These are phyloP conservation scores for Solanum piurae DNA, from an alignment of 257 asterid species.

Conservation along the genomic window DNA sequence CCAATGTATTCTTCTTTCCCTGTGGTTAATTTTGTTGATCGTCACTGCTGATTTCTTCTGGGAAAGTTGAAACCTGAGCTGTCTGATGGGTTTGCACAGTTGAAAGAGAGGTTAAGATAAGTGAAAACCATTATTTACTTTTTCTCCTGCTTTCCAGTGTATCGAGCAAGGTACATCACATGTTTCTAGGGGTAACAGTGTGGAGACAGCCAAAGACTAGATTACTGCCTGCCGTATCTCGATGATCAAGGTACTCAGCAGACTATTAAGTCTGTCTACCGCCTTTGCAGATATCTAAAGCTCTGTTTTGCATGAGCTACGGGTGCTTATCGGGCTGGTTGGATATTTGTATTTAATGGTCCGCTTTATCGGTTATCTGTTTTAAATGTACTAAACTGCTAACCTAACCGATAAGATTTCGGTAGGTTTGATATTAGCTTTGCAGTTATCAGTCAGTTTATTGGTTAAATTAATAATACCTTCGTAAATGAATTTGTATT, in stretches of 20 bases:
- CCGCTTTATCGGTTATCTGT: background rate
- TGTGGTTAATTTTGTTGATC: background rate
- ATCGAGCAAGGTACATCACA: conserved; percentile 66
- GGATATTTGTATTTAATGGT: background rate
- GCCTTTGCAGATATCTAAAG: background rate
- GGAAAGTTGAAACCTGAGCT: background rate
- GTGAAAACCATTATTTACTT: background rate
- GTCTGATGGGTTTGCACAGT: background rate
- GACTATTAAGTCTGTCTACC: background rate
- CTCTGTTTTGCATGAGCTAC: background rate
- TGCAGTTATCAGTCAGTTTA: background rate
- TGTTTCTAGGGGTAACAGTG: conserved; percentile 19
- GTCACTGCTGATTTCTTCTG: background rate
- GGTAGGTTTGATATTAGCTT: background rate
- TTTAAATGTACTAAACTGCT: background rate
- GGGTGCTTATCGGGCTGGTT: background rate
- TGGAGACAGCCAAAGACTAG: conserved; percentile 5
- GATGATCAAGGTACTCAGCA: background rate
- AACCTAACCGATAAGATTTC: background rate
- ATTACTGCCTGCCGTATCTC: background rate
- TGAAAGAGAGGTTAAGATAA: background rate
- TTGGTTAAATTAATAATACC: background rate
- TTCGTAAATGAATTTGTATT: background rate
- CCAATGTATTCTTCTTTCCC: conserved; percentile 1
- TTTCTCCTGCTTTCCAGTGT: conserved; percentile 31